Percentiles rank a stretch among this genome's conserved stretches.
Evolutionary conservation across 2,329 filamentous ascomycete species (phyloP).

Genomic region (Arthrobotrys sphaeroides): DNA sequence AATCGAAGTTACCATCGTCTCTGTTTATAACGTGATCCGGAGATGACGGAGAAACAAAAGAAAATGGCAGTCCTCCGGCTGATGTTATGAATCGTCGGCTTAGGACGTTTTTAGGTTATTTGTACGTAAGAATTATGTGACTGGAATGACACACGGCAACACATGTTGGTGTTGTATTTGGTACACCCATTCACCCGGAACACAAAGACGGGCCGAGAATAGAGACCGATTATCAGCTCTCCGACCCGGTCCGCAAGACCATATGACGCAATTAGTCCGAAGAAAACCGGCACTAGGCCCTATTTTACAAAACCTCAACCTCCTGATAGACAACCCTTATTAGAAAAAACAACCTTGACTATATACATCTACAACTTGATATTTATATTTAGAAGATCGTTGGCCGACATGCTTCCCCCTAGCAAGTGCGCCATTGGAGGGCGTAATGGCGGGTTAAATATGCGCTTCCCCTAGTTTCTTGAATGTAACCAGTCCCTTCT

Average conservation of each 20-base stretch:
- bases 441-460: slow-evolving; percentile 11
- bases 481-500: slow-evolving; percentile 12
- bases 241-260: background rate
- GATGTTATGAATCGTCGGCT: background rate
- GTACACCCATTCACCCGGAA: background rate
- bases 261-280: background rate
- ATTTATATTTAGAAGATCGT: background rate
- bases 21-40: slow-evolving; percentile 7
- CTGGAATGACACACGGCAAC: slow-evolving; percentile 28
- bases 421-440: slow-evolving; percentile 43
- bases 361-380: background rate
- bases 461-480: slow-evolving; percentile 11
- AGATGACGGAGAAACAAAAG: slow-evolving; percentile 6
- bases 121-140: slow-evolving; percentile 42
- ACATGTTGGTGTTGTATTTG: slow-evolving; percentile 26
- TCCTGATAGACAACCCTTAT: background rate
- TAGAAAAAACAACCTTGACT: no score
- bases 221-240: background rate
- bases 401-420: background rate
- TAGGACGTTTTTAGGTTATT: slow-evolving; percentile 36
- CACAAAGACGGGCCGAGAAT: background rate
- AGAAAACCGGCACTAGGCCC: background rate
- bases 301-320: background rate
- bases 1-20: background rate
- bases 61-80: background rate